Evolutionary conservation across 495 filamentous ascomycete genomes (phyloP), one percentile per base, ranked within the genome.

Genomic region (Penicilliopsis zonata): DNA sequence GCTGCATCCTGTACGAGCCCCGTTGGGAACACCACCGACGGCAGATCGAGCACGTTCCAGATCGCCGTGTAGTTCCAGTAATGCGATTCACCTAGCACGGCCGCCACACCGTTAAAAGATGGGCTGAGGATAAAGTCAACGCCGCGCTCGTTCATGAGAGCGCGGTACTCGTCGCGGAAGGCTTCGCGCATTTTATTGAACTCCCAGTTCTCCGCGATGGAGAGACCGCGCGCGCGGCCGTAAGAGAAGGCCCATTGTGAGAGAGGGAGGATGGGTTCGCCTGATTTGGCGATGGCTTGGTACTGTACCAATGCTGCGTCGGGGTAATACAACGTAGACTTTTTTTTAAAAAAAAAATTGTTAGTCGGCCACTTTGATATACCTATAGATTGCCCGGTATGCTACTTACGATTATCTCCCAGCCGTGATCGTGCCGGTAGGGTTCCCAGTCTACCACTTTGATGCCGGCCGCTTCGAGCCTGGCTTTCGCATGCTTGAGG

Each of bases 11-110:
- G 67, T 13, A 49, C 49, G 7, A 65, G 40, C 1, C 66, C 63
- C 0, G 50, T 52, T 0, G 74, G 75, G 42, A 81, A 76, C 0
- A 74, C 56, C 2, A 61, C 49, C 13, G 64, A 68, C 7, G 76
- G 81, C 38, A 77, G 76, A 44, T 84, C 78, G 0, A 84, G 52
- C 21, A 82, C 42, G 42, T 87, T 86, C 78, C 80, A 87, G 37
- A 81, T 71, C 2, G 63, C 57, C 0, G 77, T 82, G 33, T 84
- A 87, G 9, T 67, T 65, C 80, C 78, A 82, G 46, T 80, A 82
- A 10, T 68, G 66, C 0, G 69, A 59, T 9, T 70, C 71, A 20
- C 70, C 69, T 29, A 77, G 63, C 31, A 63, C 65, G 4, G 74
- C 65, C 1, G 81, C 78, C 0, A 65, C 65, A 9, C 74, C 68